Evolutionary conservation across 129 eudicot species (phyloP).

Genomic region (Centaurea solstitialis): DNA sequence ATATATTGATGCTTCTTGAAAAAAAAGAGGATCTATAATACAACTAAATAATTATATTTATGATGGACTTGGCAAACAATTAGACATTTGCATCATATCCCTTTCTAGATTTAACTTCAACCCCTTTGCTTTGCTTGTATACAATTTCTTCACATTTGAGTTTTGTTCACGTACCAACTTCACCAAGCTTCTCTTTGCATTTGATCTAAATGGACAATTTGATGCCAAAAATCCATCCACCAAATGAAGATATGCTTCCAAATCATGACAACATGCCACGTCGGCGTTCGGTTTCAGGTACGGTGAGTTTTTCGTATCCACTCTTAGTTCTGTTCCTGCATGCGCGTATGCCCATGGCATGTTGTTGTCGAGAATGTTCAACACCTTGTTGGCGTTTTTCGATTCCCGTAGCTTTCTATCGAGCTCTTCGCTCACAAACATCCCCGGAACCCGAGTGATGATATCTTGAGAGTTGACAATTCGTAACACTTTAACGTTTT

Average conservation of each 20-base stretch:
- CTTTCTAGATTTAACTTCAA: constrained; percentile 57
- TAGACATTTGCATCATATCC: constrained; percentile 51
- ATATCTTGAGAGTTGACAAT: constrained; percentile 76
- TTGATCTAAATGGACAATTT: constrained; percentile 77
- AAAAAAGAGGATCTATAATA: constrained; percentile 6
- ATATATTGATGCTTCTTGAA: constrained; percentile 28
- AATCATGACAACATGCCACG: constrained; percentile 95
- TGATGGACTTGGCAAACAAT: constrained; percentile 79
- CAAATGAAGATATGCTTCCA: constrained; percentile 88
- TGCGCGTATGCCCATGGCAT: constrained; percentile 95
- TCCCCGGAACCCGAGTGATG: constrained; percentile 90
- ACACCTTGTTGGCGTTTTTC: constrained; percentile 32
- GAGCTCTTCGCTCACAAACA: constrained; percentile 79
- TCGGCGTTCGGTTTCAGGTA: constrained; percentile 76
- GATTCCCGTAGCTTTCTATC: constrained; percentile 63
- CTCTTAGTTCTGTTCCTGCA: constrained; percentile 71
- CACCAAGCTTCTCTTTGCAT: constrained; percentile 84
- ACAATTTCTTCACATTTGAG: constrained; percentile 77
- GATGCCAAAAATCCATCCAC: constrained; percentile 90
- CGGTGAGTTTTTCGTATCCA: constrained; percentile 84
- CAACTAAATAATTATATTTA: neutral
- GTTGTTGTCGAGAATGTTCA: constrained; percentile 59
- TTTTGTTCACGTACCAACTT: constrained; percentile 78
- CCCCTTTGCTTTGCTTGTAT: constrained; percentile 65
- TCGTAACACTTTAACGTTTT: constrained; percentile 72